Base-by-base conservation (phyloP, 805 yeast genomes). In the Saturnispora halmiae region DNA sequence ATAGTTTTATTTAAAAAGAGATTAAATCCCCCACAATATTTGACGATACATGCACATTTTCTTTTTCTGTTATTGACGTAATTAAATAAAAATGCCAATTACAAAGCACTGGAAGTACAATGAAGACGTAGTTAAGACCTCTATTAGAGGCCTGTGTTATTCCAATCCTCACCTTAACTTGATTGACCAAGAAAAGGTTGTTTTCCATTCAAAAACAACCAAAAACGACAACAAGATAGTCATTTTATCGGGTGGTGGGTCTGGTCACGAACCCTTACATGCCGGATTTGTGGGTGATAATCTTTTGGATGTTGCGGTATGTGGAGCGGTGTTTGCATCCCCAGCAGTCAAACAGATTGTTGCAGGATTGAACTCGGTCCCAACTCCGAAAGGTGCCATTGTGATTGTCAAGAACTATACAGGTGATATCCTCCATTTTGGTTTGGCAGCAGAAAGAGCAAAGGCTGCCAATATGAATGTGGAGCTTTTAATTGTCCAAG, bases 251-350 rank as follows among this genome's bases (percentile, higher is more conserved):
- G 96, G 96, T 45, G 97, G 97, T 42, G 96, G 96, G 21, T 77
- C 88, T 11, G 97, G 97, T 36, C 97, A 88, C 56, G 97, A 88
- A 61, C 96, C 96, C 20, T 69, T 87, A 4, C 96, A 90, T 54
- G 88, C 84, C 7, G 96, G 95, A 0, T 88, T 77, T 58, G 87
- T 88, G 18, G 96, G 96, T 10, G 69, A 75, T 11, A 94, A 94
- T 37, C 64, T 82, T 50, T 60, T 88, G 31, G 85, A 83, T 49
- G 94, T 79, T 31, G 96, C 95, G 0, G 95, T 88, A 4, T 77
- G 87, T 40, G 97, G 97, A 28, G 76, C 80, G 40, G 72, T 85
- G n/a, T 88, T 88, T 65, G 96, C 96, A 0, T 85, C 95, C 11
- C 97, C 97, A 3, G 60, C 65, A 16, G 85, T 95, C 1, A 82